Conservation (phyloP, 805 yeast genomes). For the Metschnikowia anglica region DNA sequence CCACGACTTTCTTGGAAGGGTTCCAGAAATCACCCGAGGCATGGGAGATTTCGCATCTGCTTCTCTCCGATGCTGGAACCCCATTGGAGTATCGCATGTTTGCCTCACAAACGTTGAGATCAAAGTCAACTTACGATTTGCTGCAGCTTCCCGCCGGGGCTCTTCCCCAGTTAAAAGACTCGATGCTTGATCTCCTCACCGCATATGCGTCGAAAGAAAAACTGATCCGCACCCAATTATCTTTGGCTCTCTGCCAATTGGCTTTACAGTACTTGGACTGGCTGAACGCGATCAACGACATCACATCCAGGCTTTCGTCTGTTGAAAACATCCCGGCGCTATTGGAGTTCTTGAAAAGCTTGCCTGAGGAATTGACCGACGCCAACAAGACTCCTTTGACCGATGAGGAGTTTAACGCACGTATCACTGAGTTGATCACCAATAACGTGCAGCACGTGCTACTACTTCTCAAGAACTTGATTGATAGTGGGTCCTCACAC, state of each 20-base stretch:
- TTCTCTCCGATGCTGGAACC: slow-evolving; percentile 39
- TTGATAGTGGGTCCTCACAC: slow-evolving; percentile 21
- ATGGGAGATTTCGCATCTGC: slow-evolving; percentile 67
- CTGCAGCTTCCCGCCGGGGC: slow-evolving; percentile 60
- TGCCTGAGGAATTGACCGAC: slow-evolving; percentile 89
- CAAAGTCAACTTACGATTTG: slow-evolving; percentile 81
- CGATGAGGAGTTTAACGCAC: slow-evolving; percentile 70
- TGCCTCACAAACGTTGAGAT: slow-evolving; percentile 87
- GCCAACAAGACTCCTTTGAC: slow-evolving; percentile 74
- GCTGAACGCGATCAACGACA: slow-evolving; percentile 68
- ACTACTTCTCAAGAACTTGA: slow-evolving; percentile 54
- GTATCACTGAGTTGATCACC: slow-evolving; percentile 63
- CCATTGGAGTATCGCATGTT: slow-evolving; percentile 68
- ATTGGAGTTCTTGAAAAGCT: slow-evolving; percentile 76
- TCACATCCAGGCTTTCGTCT: slow-evolving; percentile 49
- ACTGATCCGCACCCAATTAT: slow-evolving; percentile 77
- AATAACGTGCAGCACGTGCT: slow-evolving; percentile 70
- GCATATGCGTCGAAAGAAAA: slow-evolving; percentile 43
- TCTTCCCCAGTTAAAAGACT: slow-evolving; percentile 60
- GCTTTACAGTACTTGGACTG: slow-evolving; percentile 76
- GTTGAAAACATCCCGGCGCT: slow-evolving; percentile 46
- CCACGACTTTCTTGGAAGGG: slow-evolving; percentile 60
- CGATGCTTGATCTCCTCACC: slow-evolving; percentile 58
- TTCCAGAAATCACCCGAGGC: slow-evolving; percentile 84
- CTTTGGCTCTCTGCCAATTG: slow-evolving; percentile 77